Evolutionary conservation across 108 stramenopile species (phyloP).

Genomic region (Fragilariopsis cylindrus): DNA sequence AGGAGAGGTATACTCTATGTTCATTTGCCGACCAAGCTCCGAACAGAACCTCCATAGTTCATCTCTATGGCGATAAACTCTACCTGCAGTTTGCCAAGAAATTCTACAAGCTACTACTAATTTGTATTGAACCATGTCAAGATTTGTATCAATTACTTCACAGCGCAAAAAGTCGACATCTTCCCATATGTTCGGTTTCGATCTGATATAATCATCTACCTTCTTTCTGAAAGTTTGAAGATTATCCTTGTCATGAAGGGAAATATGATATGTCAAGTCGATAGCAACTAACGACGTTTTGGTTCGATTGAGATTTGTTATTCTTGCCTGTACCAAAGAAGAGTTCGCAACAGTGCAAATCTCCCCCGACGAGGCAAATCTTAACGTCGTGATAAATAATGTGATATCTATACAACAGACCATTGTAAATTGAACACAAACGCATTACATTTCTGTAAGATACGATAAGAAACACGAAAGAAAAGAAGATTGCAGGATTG

Average conservation of each 20-base stretch:
- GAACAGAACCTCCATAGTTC: conserved; percentile 48
- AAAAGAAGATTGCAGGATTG: background rate
- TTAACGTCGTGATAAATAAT: conserved; percentile 65
- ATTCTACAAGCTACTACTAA: conserved; percentile 54
- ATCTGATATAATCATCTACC: conserved; percentile 52
- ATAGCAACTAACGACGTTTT: conserved; percentile 55
- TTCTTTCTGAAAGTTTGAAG: conserved; percentile 51
- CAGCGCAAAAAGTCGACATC: conserved; percentile 49
- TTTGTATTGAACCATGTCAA: conserved; percentile 36
- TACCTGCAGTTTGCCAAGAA: conserved; percentile 60
- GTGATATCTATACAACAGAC: conserved; percentile 30
- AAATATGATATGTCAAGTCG: conserved; percentile 37
- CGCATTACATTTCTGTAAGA: background rate
- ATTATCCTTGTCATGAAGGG: conserved; percentile 46
- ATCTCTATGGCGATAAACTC: conserved; percentile 48
- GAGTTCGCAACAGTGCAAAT: conserved; percentile 69
- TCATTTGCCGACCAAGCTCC: conserved; percentile 20
- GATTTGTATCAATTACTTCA: conserved; percentile 47
- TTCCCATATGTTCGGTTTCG: conserved; percentile 63
- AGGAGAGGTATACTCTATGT: too few species aligned
- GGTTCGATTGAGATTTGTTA: conserved; percentile 68
- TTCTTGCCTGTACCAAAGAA: conserved; percentile 47
- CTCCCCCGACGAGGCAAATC: conserved; percentile 64
- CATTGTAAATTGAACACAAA: background rate
- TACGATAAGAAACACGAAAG: background rate